These are phyloP conservation scores for Barnettozyma sucrosica DNA, from an alignment of 805 yeast species.

Conservation along the genomic window DNA sequence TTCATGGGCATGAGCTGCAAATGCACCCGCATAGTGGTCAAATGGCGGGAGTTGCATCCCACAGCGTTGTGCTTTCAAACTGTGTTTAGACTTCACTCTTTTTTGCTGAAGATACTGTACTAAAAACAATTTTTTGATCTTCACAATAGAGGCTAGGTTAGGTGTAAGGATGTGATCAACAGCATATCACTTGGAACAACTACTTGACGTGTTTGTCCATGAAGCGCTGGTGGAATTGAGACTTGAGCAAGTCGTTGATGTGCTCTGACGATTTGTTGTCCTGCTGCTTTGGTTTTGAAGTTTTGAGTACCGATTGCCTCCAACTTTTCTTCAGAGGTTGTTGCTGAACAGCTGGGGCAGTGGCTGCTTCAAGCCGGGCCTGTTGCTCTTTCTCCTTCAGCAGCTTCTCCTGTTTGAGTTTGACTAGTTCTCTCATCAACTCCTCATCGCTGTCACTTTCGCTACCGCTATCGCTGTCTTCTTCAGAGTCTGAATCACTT, in stretches of 20 bases:
- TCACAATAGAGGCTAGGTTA: not conserved
- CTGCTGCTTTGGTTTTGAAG: constrained; percentile 20
- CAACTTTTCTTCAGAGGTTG: constrained; percentile 23
- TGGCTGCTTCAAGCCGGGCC: constrained; percentile 20
- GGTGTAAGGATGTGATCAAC: constrained; percentile 7
- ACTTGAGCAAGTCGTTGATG: constrained; percentile 26
- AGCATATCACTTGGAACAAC: too few relatives aligned
- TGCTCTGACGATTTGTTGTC: constrained; percentile 25
- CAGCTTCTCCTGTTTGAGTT: constrained; percentile 31
- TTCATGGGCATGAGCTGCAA: constrained; percentile 4
- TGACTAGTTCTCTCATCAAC: constrained; percentile 35
- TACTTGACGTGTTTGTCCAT: constrained; percentile 20
- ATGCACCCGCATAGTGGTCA: constrained; percentile 2
- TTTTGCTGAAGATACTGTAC: not conserved
- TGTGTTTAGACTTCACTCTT: too few relatives aligned
- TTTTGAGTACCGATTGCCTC: constrained; percentile 31
- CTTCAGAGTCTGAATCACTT: constrained; percentile 31
- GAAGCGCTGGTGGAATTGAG: constrained; percentile 21
- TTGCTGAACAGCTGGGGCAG: constrained; percentile 20
- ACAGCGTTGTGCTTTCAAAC: not conserved
- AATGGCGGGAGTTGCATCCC: not conserved
- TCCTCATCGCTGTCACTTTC: constrained; percentile 38
- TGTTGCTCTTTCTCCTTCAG: constrained; percentile 22
- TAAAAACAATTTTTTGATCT: not conserved
- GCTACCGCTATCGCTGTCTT: constrained; percentile 27